These are phyloP conservation scores for Akanthomyces lecanii DNA, from an alignment of 2,329 filamentous ascomycete species.

Conservation along the genomic window DNA sequence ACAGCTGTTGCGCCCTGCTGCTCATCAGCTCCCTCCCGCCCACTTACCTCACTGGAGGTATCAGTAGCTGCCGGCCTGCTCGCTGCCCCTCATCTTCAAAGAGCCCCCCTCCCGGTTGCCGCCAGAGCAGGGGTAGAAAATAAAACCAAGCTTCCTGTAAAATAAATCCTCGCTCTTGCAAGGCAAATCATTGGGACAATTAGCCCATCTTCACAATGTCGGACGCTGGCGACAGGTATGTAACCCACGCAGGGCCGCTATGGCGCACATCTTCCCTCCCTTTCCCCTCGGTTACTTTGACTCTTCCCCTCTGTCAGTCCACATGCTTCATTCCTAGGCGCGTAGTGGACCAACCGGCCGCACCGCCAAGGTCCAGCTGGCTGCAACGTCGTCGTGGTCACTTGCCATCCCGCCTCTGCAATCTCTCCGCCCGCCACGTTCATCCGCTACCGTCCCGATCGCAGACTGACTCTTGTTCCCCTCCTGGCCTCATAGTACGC, in stretches of 20 bases:
- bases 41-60: background rate
- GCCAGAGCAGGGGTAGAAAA: background rate
- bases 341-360: slow-evolving; percentile 9
- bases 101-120: background rate
- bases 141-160: background rate
- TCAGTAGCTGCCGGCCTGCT: background rate
- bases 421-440: background rate
- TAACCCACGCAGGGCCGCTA: background rate
- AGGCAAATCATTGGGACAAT: slow-evolving; percentile 4
- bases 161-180: background rate
- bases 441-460: background rate
- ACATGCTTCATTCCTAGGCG: slow-evolving; percentile 7
- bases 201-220: slow-evolving; percentile 26
- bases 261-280: background rate
- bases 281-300: background rate
- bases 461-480: slow-evolving; percentile 9
- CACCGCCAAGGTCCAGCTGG: slow-evolving; percentile 4
- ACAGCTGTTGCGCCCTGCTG: background rate
- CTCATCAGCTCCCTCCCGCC: slow-evolving; percentile 1
- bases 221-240: slow-evolving; percentile 30
- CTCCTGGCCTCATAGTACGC: slow-evolving; percentile 28
- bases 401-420: background rate
- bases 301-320: slow-evolving; percentile 8
- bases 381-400: background rate
- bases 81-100: slow-evolving; percentile 10